Percentiles rank a stretch among this genome's conserved stretches.
phyloP scores from a whole-genome alignment of 192 early-diverging fungal species.

The Gorgonomyces haynaldii region DNA sequence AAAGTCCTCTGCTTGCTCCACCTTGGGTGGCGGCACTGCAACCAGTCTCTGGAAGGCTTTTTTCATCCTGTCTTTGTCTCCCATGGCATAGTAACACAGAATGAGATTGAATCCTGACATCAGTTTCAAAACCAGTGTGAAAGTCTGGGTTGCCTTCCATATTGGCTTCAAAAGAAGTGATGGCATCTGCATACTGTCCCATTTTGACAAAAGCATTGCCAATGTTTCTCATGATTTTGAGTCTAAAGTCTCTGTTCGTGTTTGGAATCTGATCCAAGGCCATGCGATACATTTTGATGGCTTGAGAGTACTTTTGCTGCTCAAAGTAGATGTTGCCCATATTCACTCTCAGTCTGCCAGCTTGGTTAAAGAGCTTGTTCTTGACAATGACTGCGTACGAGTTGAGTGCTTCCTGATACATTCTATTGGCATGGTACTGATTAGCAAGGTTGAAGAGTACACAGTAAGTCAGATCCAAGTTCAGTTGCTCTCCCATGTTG shows the following conservation, averaged over 20 bases:
- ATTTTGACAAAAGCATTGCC: constrained; percentile 43
- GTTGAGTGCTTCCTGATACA: constrained; percentile 53
- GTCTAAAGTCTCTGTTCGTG: constrained; percentile 39
- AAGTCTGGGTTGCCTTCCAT: constrained; percentile 46
- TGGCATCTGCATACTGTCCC: constrained; percentile 49
- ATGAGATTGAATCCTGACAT: constrained; percentile 41
- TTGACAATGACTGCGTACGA: constrained; percentile 47
- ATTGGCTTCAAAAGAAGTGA: constrained; percentile 47
- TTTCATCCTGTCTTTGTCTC: constrained; percentile 45
- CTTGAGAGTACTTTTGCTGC: constrained; percentile 44
- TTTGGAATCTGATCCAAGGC: constrained; percentile 50
- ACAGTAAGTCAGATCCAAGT: constrained; percentile 51
- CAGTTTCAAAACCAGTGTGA: constrained; percentile 28
- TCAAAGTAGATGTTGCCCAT: constrained; percentile 57
- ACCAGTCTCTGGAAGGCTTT: constrained; percentile 35
- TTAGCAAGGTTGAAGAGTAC: constrained; percentile 48
- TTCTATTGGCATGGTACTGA: constrained; percentile 41
- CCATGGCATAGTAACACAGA: constrained; percentile 53
- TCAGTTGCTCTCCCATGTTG: constrained; percentile 37
- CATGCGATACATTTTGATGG: constrained; percentile 57
- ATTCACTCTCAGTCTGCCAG: constrained; percentile 43
- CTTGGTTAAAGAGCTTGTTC: constrained; percentile 53
- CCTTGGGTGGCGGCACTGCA: constrained; percentile 21
- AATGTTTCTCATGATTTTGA: constrained; percentile 53
- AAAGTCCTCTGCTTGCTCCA: constrained; percentile 40